Evolutionary conservation across 306 rosid genomes (phyloP).

Genomic region (Senna tora): DNA sequence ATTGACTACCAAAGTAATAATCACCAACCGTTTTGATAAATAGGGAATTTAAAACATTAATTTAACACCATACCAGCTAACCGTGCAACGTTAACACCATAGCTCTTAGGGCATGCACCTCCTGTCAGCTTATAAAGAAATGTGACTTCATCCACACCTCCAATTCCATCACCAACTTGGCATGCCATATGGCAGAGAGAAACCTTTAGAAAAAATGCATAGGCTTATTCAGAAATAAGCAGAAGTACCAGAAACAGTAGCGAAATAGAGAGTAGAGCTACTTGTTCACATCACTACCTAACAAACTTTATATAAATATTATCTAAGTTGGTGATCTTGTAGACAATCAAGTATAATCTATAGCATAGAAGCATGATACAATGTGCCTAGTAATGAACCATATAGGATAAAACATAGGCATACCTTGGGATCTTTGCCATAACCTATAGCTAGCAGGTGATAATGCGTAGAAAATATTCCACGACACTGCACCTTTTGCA

Average conservation of each 20-base stretch:
- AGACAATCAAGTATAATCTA: not conserved
- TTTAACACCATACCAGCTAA: constrained; percentile 68
- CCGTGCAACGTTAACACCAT: constrained; percentile 93
- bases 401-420: not conserved
- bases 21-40: not conserved
- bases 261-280: not conserved
- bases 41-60: constrained; percentile 20
- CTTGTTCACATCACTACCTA: not conserved
- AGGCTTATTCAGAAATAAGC: constrained; percentile 35
- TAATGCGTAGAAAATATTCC: constrained; percentile 73
- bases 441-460: constrained; percentile 62
- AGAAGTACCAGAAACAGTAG: constrained; percentile 15
- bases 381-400: not conserved
- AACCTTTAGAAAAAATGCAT: constrained; percentile 62
- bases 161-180: constrained; percentile 75
- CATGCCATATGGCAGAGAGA: constrained; percentile 92
- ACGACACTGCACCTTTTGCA: constrained; percentile 61
- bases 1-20: constrained; percentile 4
- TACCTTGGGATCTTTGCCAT: constrained; percentile 57
- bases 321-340: not conserved
- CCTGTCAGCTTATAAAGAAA: constrained; percentile 83
- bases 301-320: not conserved
- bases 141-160: constrained; percentile 84
- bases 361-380: not conserved
- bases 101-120: constrained; percentile 98